A percentile compares a stretch with the other conserved stretches of the same genome.
These are phyloP conservation scores for Aspergillus niger DNA, from an alignment of 2,329 filamentous ascomycete genomes.

Conservation along the genomic window DNA sequence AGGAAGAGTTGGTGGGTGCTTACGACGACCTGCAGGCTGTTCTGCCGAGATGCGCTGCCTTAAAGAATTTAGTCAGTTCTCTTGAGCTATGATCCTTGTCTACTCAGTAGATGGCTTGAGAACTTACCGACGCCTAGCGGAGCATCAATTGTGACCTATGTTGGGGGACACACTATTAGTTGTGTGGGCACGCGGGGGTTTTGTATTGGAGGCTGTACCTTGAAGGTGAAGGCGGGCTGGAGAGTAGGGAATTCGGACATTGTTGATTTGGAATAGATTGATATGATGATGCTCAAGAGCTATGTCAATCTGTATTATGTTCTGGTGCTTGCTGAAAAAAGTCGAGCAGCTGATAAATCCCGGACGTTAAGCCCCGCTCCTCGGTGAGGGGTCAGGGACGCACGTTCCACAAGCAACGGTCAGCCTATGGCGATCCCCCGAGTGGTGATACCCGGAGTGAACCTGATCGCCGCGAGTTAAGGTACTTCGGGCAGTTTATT, in stretches of 20 bases:
- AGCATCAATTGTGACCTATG: constrained; percentile 36
- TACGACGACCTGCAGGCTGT: constrained; percentile 42
- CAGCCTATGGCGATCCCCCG: neutral
- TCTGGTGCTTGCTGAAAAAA: no score
- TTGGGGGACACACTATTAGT: neutral
- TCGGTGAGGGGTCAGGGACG: neutral
- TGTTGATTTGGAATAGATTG: constrained; percentile 16
- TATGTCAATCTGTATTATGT: neutral
- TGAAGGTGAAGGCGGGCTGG: constrained; percentile 45
- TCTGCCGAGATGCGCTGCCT: constrained; percentile 42
- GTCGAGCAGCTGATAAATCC: neutral
- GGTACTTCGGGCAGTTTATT: neutral
- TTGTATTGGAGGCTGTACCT: constrained; percentile 24
- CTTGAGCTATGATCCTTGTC: neutral
- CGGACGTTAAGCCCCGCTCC: neutral
- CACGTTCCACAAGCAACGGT: neutral
- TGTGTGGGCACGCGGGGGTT: neutral
- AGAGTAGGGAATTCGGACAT: constrained; percentile 43
- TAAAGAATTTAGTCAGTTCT: constrained; percentile 2
- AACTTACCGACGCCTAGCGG: constrained; percentile 35
- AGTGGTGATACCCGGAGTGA: neutral
- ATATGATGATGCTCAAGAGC: neutral
- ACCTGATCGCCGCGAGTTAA: neutral
- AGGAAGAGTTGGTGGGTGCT: constrained; percentile 6
- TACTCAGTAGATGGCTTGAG: neutral